These are phyloP conservation scores for Bonia amplexicaulis DNA, from an alignment of 176 grass and related monocot genomes.

Conservation along the genomic window DNA sequence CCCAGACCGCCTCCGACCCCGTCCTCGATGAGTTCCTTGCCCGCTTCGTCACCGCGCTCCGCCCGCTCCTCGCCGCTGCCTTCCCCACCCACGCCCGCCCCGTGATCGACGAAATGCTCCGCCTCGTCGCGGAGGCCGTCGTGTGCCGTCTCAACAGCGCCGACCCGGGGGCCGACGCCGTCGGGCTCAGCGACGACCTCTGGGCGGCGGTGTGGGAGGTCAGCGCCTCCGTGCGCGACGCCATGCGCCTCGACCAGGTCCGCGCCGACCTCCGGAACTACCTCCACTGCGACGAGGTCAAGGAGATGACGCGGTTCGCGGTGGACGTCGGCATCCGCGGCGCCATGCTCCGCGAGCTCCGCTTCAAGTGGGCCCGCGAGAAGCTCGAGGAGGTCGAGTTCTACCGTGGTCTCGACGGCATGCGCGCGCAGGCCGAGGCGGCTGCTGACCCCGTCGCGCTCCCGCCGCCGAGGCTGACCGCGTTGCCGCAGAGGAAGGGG, in stretches of 20 bases:
- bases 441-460: not conserved
- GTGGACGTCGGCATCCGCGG: slow-evolving; percentile 75
- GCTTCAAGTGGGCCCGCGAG: slow-evolving; percentile 93
- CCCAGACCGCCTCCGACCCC: slow-evolving; percentile 15
- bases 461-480: slow-evolving; percentile 18
- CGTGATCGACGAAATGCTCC: slow-evolving; percentile 81
- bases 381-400: slow-evolving; percentile 88
- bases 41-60: slow-evolving; percentile 46
- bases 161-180: slow-evolving; percentile 5
- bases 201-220: slow-evolving; percentile 57
- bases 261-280: slow-evolving; percentile 56
- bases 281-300: slow-evolving; percentile 79
- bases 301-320: slow-evolving; percentile 91
- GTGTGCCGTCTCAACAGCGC: slow-evolving; percentile 34
- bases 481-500: slow-evolving; percentile 79
- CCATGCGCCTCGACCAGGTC: slow-evolving; percentile 49
- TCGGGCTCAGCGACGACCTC: slow-evolving; percentile 56
- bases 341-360: slow-evolving; percentile 77
- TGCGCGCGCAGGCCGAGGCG: slow-evolving; percentile 37
- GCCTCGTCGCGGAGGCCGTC: slow-evolving; percentile 70
- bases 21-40: slow-evolving; percentile 54
- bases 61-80: slow-evolving; percentile 41
- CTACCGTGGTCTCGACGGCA: slow-evolving; percentile 61
- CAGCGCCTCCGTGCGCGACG: slow-evolving; percentile 55
- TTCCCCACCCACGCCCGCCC: slow-evolving; percentile 46